Percentiles rank a stretch among this genome's conserved stretches.
Conservation (phyloP, 805 yeast genomes). For the Kockiozyma suomiensis region DNA sequence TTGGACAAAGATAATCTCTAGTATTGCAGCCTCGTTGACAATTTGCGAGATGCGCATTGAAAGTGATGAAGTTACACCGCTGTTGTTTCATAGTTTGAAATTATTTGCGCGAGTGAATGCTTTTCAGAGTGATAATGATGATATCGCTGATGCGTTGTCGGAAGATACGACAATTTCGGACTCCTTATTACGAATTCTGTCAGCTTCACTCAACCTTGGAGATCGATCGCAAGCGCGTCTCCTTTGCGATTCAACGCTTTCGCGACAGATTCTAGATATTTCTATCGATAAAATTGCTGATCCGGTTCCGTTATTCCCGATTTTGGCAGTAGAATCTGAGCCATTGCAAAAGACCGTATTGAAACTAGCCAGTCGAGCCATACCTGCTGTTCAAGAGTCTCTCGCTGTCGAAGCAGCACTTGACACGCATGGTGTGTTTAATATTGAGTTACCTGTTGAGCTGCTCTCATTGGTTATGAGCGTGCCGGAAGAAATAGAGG, state of each 20-base stretch:
- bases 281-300: constrained; percentile 14
- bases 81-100: constrained; percentile 49
- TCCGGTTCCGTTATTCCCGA: constrained; percentile 13
- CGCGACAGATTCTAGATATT: constrained; percentile 23
- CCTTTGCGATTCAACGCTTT: constrained; percentile 21
- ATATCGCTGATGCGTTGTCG: constrained; percentile 43
- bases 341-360: constrained; percentile 48
- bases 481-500: constrained; percentile 19
- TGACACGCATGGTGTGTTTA: constrained; percentile 30
- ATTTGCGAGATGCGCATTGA: constrained; percentile 8
- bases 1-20: constrained; percentile 8
- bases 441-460: constrained; percentile 47
- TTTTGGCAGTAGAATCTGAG: constrained; percentile 27
- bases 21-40: constrained; percentile 5
- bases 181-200: constrained; percentile 7
- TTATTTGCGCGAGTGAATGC: constrained; percentile 45
- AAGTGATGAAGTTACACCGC: constrained; percentile 16
- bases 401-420: constrained; percentile 49
- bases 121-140: constrained; percentile 31
- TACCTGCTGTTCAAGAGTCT: constrained; percentile 53
- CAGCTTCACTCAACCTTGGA: constrained; percentile 7
- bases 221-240: constrained; percentile 17
- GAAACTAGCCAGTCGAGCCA: constrained; percentile 44
- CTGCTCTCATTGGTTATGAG: constrained; percentile 45
- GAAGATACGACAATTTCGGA: constrained; percentile 38